phyloP scores from a whole-genome alignment of 768 basidiomycete genomes.

The Dioszegia crocea region DNA sequence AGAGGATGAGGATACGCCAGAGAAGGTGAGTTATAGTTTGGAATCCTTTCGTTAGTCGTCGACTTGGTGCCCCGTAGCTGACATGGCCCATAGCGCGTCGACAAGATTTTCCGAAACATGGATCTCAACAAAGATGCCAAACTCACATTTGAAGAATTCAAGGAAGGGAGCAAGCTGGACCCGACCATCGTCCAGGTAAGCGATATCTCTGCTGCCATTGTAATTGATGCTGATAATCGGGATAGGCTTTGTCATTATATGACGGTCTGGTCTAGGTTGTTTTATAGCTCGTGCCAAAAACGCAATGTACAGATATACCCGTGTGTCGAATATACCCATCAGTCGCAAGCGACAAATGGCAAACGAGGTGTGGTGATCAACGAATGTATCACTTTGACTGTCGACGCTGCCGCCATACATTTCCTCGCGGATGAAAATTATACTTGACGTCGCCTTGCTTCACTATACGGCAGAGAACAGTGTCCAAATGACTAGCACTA shows the following conservation, averaged over 20 bases:
- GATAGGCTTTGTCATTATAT: slow-evolving; percentile 26
- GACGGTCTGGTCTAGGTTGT: slow-evolving; percentile 23
- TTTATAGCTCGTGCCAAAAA: neutral
- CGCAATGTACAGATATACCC: no score
- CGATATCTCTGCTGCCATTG: neutral
- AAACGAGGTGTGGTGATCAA: no score
- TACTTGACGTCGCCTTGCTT: no score
- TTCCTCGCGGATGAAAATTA: no score
- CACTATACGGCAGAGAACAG: no score
- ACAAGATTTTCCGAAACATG: slow-evolving; percentile 98
- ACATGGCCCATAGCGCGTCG: slow-evolving; percentile 71
- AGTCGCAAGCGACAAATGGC: no score
- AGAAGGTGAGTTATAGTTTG: slow-evolving; percentile 65
- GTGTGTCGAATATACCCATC: neutral
- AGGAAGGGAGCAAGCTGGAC: slow-evolving; percentile 96
- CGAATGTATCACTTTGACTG: no score
- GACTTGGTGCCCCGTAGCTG: no score
- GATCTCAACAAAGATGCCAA: slow-evolving; percentile 90
- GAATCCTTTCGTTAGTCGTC: no score
- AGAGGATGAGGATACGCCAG: slow-evolving; percentile 98
- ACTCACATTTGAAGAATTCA: slow-evolving; percentile 93
- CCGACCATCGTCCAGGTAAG: slow-evolving; percentile 95
- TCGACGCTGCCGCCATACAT: no score
- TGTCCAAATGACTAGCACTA: no score
- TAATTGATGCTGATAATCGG: neutral